Evolutionary conservation across 495 filamentous ascomycete genomes (phyloP), one percentile per base, ranked within the genome.

Genomic region (Lasiosphaeria miniovina): DNA sequence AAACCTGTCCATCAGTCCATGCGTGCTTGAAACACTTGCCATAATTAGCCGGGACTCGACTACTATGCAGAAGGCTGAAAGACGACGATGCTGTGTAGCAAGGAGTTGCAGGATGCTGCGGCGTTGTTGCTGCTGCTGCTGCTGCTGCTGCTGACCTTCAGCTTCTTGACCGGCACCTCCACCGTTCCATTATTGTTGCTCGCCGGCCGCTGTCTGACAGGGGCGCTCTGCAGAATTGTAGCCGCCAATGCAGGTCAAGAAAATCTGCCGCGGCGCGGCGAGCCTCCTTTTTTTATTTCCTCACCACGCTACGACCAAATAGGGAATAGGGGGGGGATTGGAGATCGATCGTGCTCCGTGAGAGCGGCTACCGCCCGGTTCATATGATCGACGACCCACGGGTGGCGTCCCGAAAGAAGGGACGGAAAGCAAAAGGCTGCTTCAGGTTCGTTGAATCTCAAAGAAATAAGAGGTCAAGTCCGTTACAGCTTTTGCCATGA

Each of bases 11-110:
- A 52, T 54, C 24, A 2, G 15, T 41, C 52, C 32, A 35, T 58
- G 62, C 59, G 56, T 36, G 4, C 32, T 61, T 61, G 59, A 65
- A 65, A 61, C 59, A 46, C 24, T 24, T 40, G 36, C 43, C 41
- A 32, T 46, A 58, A 65, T 65, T 65, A 65, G 59, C 63, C 63
- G 59, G 55, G 38, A 61, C 35, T 52, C 17, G 53, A 40, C 57
- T 54, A 54, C 63, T 59, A 65, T 62, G 59, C 63, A 58, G 54
- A 48, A n/a, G 43, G 43, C 58, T 60, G 54, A 48, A 11, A 45
- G 4, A 8, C 31, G 4, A 8, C 31, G n/a, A 33, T 31, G 41
- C 12, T 49, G 43, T 35, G 33, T 57, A 36, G 12, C 43, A 46
- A 46, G 43, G 43, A 46, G 43, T 46, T n/a, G 43, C 8, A 46